Conservation (phyloP, 108 stramenopile species). For the Cyclotella baltica region DNA sequence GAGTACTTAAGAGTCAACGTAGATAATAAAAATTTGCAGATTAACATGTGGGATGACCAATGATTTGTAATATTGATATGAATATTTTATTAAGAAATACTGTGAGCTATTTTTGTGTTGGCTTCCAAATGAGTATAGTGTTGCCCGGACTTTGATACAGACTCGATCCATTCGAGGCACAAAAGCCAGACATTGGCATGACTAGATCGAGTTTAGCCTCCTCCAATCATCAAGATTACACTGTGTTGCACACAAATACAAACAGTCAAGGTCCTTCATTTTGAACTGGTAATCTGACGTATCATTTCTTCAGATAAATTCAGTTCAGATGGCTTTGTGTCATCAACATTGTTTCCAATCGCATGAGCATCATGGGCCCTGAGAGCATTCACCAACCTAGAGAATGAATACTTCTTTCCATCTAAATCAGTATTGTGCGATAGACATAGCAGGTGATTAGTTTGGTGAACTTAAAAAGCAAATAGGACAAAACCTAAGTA, state of each 20-base stretch:
- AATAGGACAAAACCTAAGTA: not conserved
- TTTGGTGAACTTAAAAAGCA: not conserved
- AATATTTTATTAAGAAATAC: too few species aligned
- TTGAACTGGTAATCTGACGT: not conserved
- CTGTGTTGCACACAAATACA: constrained; percentile 1
- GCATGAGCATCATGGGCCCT: constrained; percentile 12
- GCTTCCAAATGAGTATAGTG: too few species aligned
- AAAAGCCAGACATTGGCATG: too few species aligned
- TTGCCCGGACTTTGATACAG: too few species aligned
- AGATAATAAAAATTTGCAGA: too few species aligned
- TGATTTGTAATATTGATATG: too few species aligned
- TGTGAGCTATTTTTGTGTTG: too few species aligned
- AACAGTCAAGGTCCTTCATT: not conserved
- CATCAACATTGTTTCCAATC: constrained; percentile 2
- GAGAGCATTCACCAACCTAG: constrained; percentile 12
- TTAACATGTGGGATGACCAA: too few species aligned
- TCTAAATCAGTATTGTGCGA: not conserved
- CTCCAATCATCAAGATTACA: too few species aligned
- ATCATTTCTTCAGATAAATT: constrained; percentile 14
- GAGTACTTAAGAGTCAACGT: too few species aligned
- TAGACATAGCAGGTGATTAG: not conserved
- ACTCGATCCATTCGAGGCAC: too few species aligned
- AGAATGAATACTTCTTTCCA: constrained; percentile 15
- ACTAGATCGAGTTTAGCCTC: too few species aligned
- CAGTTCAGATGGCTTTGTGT: constrained; percentile 11